Evolutionary conservation across 2,329 filamentous ascomycete species (phyloP).

Genomic region (Talaromyces verruculosus): DNA sequence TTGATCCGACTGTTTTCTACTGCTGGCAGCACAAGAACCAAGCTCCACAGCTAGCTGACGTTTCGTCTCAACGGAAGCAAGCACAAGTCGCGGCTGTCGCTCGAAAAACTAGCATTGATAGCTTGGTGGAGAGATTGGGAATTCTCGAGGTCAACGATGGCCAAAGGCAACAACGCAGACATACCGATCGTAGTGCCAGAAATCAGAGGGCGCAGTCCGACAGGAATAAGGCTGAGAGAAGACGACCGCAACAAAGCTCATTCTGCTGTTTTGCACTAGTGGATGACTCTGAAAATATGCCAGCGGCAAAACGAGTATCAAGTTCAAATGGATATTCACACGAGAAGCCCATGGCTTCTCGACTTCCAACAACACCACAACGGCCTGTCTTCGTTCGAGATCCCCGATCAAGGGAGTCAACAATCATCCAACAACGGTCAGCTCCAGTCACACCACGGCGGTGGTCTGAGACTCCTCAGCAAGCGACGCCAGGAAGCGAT

Average conservation of each 20-base stretch:
- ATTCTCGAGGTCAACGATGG: slow-evolving; percentile 62
- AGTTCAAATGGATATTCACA: slow-evolving; percentile 19
- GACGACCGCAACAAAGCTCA: slow-evolving; percentile 20
- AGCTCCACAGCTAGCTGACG: slow-evolving; percentile 49
- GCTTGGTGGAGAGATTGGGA: slow-evolving; percentile 75
- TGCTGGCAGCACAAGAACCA: slow-evolving; percentile 98
- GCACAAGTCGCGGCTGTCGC: slow-evolving; percentile 56
- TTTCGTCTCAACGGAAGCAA: background rate
- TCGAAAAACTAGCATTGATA: slow-evolving; percentile 78
- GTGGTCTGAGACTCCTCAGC: slow-evolving; percentile 22
- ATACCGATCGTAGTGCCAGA: slow-evolving; percentile 21
- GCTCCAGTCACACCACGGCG: slow-evolving; percentile 19
- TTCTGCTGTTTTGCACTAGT: slow-evolving; percentile 39
- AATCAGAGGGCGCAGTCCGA: slow-evolving; percentile 5
- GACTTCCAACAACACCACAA: slow-evolving; percentile 16
- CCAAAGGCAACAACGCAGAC: slow-evolving; percentile 22
- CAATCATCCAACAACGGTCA: slow-evolving; percentile 18
- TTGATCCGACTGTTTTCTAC: slow-evolving; percentile 56
- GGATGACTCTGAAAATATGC: slow-evolving; percentile 30
- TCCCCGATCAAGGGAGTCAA: slow-evolving; percentile 6
- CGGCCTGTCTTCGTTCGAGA: slow-evolving; percentile 21
- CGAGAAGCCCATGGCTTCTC: slow-evolving; percentile 11
- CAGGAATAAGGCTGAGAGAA: slow-evolving; percentile 5
- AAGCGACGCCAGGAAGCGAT: slow-evolving; percentile 15
- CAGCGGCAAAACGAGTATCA: slow-evolving; percentile 28